A percentile compares a stretch with the other conserved stretches of the same genome.
Conservation (phyloP, 345 rosid genomes). For the Cardamine resedifolia region DNA sequence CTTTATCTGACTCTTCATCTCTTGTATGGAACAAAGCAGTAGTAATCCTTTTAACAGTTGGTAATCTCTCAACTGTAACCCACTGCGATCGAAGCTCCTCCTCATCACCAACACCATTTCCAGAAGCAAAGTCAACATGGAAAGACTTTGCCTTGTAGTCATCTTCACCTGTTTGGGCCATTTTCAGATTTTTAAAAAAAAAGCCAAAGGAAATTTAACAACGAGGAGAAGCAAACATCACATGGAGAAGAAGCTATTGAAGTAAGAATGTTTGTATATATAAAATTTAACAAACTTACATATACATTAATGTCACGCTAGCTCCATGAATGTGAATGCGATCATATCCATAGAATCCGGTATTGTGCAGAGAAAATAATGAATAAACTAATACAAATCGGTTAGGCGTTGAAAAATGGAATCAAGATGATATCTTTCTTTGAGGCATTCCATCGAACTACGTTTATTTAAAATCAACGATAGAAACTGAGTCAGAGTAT, state of each 20-base stretch:
- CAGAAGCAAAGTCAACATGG: constrained; percentile 7
- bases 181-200: not conserved
- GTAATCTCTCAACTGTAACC: constrained; percentile 56
- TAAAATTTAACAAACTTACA: constrained; percentile 10
- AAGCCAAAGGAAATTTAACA: not conserved
- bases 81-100: constrained; percentile 44
- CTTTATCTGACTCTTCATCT: constrained; percentile 27
- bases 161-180: constrained; percentile 28
- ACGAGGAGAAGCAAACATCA: not conserved
- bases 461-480: no score
- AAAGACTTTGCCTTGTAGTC: constrained; percentile 5
- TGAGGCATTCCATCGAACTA: no score
- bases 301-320: not conserved
- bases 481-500: no score
- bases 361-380: constrained; percentile 2
- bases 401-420: not conserved
- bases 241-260: constrained; percentile 8
- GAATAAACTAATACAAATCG: constrained; percentile 6
- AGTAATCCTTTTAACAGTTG: constrained; percentile 46
- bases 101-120: constrained; percentile 34
- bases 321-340: constrained; percentile 24
- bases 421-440: constrained; percentile 5
- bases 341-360: constrained; percentile 23
- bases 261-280: not conserved
- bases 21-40: constrained; percentile 43